Evolutionary conservation across 164 flowering plant genomes (phyloP).

Genomic region (Liriodendron chinense): DNA sequence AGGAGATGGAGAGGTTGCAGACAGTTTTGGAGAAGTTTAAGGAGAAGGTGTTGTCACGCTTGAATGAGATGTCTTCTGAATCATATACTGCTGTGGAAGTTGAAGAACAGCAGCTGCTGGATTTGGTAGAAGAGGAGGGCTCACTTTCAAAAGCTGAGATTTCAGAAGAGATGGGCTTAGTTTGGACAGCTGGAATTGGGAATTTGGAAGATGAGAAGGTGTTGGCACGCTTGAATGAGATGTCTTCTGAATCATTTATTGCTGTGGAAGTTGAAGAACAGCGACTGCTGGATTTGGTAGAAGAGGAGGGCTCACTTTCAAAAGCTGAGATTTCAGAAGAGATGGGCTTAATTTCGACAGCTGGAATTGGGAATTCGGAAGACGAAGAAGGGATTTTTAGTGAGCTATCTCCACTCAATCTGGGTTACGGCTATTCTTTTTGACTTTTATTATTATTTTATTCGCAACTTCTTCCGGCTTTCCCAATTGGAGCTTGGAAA

Average conservation of each 20-base stretch:
- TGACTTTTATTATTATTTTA: too few species aligned
- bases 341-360: not conserved
- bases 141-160: too few species aligned
- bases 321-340: not conserved
- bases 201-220: not conserved
- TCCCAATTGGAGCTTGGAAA: too few species aligned
- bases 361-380: not conserved
- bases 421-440: too few species aligned
- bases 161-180: not conserved
- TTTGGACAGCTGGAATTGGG: not conserved
- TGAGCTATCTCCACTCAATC: not conserved
- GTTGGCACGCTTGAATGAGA: too few species aligned
- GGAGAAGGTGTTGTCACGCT: not conserved
- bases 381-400: not conserved
- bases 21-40: not conserved
- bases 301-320: too few species aligned
- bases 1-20: not conserved
- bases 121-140: too few species aligned
- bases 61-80: constrained; percentile 33
- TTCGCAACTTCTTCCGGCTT: too few species aligned
- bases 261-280: constrained; percentile 3
- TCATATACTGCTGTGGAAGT: constrained; percentile 35
- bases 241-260: constrained; percentile 30
- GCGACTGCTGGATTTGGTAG: not conserved
- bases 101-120: not conserved